Evolutionary conservation across 176 grass and related monocot genomes (phyloP), one percentile per base, ranked within the genome.

Genomic region (Puccinellia tenuiflora): DNA sequence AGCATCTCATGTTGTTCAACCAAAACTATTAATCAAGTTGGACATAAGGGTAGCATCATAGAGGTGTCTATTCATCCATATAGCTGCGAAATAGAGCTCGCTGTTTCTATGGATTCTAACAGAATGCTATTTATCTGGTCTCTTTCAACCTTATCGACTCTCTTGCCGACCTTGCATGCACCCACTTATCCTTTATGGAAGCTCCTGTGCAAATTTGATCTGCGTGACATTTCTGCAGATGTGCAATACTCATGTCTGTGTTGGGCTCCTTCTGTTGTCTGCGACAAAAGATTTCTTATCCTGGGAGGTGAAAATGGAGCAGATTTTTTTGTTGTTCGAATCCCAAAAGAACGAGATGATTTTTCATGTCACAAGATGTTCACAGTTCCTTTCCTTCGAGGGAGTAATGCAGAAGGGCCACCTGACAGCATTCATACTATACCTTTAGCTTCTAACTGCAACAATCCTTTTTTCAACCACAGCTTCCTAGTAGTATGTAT

Each of bases 51-150:
- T 68, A 82, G 42, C 68, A 98, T 98, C 85, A 95, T 62, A 80
- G 85, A 93, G 63, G 88, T 93, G 30, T 85, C 84, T 80, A 17
- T 95, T 61, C 86, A 92, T 90, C 90, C 90, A 67, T 95, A 83
- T 81, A 85, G 53, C 81, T 88, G 75, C 15, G 86, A 92, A 84
- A 91, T 91, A 74, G 79, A 90, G 68, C 86, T 98, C 70, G 92
- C 90, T 86, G 92, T 90, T 89, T 95, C 90, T 47, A 88, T 98
- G 88, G 95, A 98, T 91, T 95, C 88, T 81, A 83, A 68, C 85
- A 84, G 85, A 39, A 77, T 77, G 38, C 62, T 98, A 89, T 85
- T 86, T 91, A 89, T 98, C 61, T 98, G 92, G 95, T 98, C 95
- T 65, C 79, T 95, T 79, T 84, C 95, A 80, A 85, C 88, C 35